A percentile compares a stretch with the other conserved stretches of the same genome.
phyloP scores from a whole-genome alignment of 2,329 filamentous ascomycete species.

The Davidsoniella neocaledoniae region DNA sequence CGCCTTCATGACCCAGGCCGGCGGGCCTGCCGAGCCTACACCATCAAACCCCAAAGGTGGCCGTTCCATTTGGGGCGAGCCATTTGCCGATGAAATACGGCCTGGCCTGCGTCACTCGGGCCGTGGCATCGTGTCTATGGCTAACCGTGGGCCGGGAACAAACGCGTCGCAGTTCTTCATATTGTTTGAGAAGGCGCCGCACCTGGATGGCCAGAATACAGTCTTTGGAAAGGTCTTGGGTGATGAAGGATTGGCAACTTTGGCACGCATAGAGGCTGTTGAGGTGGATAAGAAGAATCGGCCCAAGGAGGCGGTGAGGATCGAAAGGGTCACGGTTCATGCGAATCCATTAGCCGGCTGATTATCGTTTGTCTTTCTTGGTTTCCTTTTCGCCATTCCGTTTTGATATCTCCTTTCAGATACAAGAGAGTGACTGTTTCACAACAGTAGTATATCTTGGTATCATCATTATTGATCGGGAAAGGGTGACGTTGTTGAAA shows the following conservation, averaged over 20 bases:
- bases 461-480: no score
- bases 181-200: conserved; percentile 58
- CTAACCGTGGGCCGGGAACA: conserved; percentile 56
- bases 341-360: conserved; percentile 59
- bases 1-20: conserved; percentile 65
- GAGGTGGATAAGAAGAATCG: conserved; percentile 65
- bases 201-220: conserved; percentile 71
- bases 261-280: conserved; percentile 54
- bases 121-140: conserved; percentile 59
- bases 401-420: background rate
- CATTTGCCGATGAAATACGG: conserved; percentile 69
- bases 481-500: no score
- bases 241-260: conserved; percentile 44
- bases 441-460: no score
- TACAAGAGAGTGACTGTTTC: no score
- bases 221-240: conserved; percentile 62
- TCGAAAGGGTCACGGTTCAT: conserved; percentile 57
- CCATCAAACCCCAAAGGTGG: conserved; percentile 50
- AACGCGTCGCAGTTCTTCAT: conserved; percentile 75
- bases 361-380: conserved; percentile 14
- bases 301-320: conserved; percentile 48
- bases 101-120: conserved; percentile 51
- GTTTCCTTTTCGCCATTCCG: background rate
- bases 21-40: conserved; percentile 39
- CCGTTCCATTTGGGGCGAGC: conserved; percentile 53